Evolutionary conservation across 2,329 filamentous ascomycete genomes (phyloP).

Genomic region (Microthyrium microscopicum): DNA sequence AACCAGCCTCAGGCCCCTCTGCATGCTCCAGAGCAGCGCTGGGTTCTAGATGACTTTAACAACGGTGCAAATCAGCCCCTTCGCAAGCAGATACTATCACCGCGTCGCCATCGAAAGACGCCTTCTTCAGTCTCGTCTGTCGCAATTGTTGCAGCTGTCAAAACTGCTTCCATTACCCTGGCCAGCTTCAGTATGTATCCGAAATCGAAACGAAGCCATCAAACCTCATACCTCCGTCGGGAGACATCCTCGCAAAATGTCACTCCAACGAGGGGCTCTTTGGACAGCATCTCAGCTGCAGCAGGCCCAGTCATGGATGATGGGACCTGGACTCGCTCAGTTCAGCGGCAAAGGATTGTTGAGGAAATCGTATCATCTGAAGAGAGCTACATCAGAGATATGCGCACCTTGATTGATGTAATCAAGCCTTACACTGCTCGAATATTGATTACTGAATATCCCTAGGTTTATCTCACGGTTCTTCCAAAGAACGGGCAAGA

Average conservation of each 20-base stretch:
- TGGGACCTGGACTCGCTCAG: constrained; percentile 51
- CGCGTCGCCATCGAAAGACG: constrained; percentile 19
- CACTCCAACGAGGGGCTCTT: constrained; percentile 40
- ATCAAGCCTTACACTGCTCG: neutral
- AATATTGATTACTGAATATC: constrained; percentile 6
- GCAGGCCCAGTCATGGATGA: constrained; percentile 42
- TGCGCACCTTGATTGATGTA: constrained; percentile 76
- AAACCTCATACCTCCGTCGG: constrained; percentile 1
- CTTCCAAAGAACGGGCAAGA: constrained; percentile 48
- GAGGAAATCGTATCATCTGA: constrained; percentile 79
- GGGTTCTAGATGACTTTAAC: no score
- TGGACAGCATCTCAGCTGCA: constrained; percentile 36
- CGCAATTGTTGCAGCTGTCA: constrained; percentile 63
- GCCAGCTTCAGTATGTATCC: constrained; percentile 53
- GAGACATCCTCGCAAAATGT: constrained; percentile 40
- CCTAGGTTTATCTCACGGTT: constrained; percentile 33
- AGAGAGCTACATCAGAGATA: constrained; percentile 71
- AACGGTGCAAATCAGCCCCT: constrained; percentile 2
- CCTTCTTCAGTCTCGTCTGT: constrained; percentile 57
- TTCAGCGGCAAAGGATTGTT: constrained; percentile 62
- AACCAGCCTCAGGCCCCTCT: constrained; percentile 16
- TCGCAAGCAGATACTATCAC: constrained; percentile 6
- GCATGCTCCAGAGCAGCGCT: constrained; percentile 12
- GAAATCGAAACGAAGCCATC: constrained; percentile 29
- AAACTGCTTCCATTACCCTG: constrained; percentile 65